Conservation (phyloP, 164 flowering plant genomes). For the Sedum album region DNA sequence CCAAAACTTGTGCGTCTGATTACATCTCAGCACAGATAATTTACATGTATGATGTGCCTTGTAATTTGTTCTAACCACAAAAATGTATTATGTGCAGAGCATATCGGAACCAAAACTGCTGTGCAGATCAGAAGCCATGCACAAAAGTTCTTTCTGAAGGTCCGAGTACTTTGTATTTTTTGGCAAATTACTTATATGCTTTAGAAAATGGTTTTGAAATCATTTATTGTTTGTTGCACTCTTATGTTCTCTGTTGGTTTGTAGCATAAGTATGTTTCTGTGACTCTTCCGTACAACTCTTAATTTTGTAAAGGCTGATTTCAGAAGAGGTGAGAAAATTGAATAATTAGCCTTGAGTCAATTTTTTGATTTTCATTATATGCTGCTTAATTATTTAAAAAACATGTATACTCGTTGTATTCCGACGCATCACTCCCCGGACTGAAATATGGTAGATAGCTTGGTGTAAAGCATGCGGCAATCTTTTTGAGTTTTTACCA, state of each 20-base stretch:
- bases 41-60: constrained; percentile 20
- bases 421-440: no score
- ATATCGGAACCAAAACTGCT: constrained; percentile 95
- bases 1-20: not conserved
- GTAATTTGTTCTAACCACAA: constrained; percentile 14
- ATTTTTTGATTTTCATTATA: no score
- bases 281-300: no score
- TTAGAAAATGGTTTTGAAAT: not conserved
- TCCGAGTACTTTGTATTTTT: constrained; percentile 39
- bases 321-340: no score
- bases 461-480: not conserved
- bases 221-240: not conserved
- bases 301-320: no score
- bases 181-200: not conserved
- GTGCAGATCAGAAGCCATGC: constrained; percentile 99
- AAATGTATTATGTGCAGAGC: constrained; percentile 49
- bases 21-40: not conserved
- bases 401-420: no score
- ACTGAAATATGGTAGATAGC: not conserved
- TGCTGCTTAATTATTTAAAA: no score
- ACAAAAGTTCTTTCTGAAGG: constrained; percentile 97
- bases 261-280: not conserved
- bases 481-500: not conserved
- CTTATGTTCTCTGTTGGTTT: not conserved
- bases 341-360: no score